Percentiles rank a stretch among this genome's conserved stretches.
Conservation (phyloP, 108 stramenopile genomes). For the Ochromonas danica region DNA sequence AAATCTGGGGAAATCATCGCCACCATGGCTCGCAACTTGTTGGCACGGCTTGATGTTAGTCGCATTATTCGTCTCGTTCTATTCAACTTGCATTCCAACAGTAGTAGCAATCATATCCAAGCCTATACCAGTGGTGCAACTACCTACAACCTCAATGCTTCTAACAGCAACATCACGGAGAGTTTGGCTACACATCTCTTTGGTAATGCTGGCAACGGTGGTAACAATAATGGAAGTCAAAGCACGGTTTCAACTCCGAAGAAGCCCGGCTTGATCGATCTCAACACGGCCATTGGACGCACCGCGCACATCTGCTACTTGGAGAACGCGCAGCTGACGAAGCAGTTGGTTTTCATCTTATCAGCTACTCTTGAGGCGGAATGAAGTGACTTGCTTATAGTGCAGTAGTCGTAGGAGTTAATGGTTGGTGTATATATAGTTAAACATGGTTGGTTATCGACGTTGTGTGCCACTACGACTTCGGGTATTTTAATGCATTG, state of each 20-base stretch:
- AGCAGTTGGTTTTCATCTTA: background rate
- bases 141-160: background rate
- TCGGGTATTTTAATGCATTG: too few species aligned
- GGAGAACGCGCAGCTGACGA: background rate
- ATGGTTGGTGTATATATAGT: too few species aligned
- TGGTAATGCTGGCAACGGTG: background rate
- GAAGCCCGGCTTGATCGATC: background rate
- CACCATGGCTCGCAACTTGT: too few species aligned
- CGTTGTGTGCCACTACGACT: too few species aligned
- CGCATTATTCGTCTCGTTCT: too few species aligned
- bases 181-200: background rate
- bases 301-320: constrained; percentile 35
- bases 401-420: too few species aligned
- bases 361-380: too few species aligned
- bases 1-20: background rate
- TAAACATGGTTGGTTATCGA: too few species aligned
- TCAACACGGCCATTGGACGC: constrained; percentile 23
- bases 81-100: too few species aligned
- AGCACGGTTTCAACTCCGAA: background rate
- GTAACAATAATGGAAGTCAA: background rate
- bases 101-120: background rate
- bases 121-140: background rate
- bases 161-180: background rate
- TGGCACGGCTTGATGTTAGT: too few species aligned
- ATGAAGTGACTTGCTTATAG: too few species aligned